Evolutionary conservation across 805 yeast genomes (phyloP), one percentile per base, ranked within the genome.

Genomic region (Dipodascus albidus): DNA sequence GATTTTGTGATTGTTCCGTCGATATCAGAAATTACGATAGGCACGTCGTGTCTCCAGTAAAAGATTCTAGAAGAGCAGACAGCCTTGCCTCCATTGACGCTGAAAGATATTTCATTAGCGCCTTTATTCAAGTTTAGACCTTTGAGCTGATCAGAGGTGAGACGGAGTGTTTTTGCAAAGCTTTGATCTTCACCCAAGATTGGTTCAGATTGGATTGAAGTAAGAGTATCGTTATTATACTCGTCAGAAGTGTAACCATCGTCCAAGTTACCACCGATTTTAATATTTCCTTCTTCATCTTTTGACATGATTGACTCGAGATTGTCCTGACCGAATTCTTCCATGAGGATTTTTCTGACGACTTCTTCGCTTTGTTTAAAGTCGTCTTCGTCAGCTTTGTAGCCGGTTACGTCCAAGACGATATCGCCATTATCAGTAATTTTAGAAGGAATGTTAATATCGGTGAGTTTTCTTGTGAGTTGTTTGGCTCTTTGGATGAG

Each of bases 1-100:
- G 97, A 89, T 68, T 89, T 90, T 17, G 99, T 93, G 59, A 93
- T 93, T 1, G 99, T 93, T 17, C 99, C 99, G 67, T 93, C 99
- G 55, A 93, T 93, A 70, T 93, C 99, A 6, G 96, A 87, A 23
- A 93, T 91, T 3, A 93, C 99, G 47, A 93, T 85, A 1, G 98
- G 97, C 0, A 84, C 82, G 54, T 81, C 75, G 59, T 83, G 76
- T 58, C 82, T 81, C 99, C 99, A 93, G 44, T 87, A 75, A 63
- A 76, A 91, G 52, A 93, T 72, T 59, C 84, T 80, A 0, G 96
- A 81, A 9, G 72, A 73, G 9, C 91, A 79, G 31, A 82, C 74
- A 1, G 97, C 87, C 58, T 81, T 85, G 23, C 96, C 95, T 61
- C 84, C 82, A 58, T 85, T 85, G 48, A 90, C 90, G 38, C 85